Conservation (phyloP, 1,284 basidiomycete genomes). For the Puccinia horiana region DNA sequence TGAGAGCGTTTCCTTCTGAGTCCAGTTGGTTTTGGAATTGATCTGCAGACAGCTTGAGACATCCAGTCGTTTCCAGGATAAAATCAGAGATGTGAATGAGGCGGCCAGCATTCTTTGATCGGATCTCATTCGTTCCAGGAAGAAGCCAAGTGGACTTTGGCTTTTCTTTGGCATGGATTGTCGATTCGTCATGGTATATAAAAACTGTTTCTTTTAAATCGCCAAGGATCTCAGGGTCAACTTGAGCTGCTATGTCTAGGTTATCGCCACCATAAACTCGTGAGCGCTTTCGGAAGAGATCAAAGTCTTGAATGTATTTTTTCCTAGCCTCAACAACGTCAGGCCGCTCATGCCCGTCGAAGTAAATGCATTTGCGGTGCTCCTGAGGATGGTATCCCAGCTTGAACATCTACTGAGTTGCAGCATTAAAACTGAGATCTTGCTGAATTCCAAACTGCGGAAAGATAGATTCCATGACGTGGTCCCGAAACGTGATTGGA, state of each 20-base stretch:
- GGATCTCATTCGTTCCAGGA: background rate
- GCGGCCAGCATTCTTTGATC: background rate
- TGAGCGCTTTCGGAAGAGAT: background rate
- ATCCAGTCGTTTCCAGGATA: background rate
- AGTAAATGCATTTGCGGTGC: background rate
- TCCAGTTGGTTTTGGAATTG: background rate
- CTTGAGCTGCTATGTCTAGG: background rate
- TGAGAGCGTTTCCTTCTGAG: background rate
- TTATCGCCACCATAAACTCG: background rate
- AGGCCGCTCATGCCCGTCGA: conserved; percentile 13
- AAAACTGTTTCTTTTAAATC: background rate
- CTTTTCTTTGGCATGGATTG: too few species aligned
- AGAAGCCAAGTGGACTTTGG: background rate
- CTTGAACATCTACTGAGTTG: conserved; percentile 1
- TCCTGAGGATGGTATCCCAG: background rate
- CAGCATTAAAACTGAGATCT: background rate
- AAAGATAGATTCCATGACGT: background rate
- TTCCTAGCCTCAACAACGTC: too few species aligned
- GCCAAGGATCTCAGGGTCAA: background rate
- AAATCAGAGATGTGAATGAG: conserved; percentile 20
- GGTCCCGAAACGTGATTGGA: background rate
- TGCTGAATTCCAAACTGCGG: background rate
- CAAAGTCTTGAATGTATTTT: background rate
- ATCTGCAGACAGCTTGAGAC: background rate
- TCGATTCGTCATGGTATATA: too few species aligned